Evolutionary conservation across 352 stramenopile species (phyloP).

Genomic region (Phytophthora pistaciae): DNA sequence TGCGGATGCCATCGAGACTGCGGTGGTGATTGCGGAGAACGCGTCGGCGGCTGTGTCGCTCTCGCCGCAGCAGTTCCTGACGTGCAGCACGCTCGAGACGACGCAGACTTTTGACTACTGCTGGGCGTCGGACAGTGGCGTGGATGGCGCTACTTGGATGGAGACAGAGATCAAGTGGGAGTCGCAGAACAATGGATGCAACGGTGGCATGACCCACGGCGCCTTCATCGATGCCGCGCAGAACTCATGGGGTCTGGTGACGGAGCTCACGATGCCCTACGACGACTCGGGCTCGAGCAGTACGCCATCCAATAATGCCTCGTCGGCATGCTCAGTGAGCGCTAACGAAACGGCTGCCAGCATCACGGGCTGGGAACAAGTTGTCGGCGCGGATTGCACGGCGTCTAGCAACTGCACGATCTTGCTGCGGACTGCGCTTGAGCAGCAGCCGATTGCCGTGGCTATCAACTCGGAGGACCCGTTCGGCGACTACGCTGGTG

Average conservation of each 20-base stretch:
- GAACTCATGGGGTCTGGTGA: slow-evolving; percentile 68
- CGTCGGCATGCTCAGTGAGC: slow-evolving; percentile 42
- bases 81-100: slow-evolving; percentile 69
- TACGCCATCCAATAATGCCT: slow-evolving; percentile 33
- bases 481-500: slow-evolving; percentile 78
- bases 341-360: slow-evolving; percentile 69
- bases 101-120: slow-evolving; percentile 84
- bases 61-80: slow-evolving; percentile 83
- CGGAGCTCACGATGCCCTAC: slow-evolving; percentile 81
- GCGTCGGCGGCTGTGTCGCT: slow-evolving; percentile 66
- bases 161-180: slow-evolving; percentile 76
- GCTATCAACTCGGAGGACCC: slow-evolving; percentile 78
- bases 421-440: slow-evolving; percentile 63
- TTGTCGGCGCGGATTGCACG: slow-evolving; percentile 68
- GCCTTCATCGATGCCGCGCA: slow-evolving; percentile 79
- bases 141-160: slow-evolving; percentile 64
- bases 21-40: slow-evolving; percentile 72
- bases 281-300: slow-evolving; percentile 44
- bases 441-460: slow-evolving; percentile 76
- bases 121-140: slow-evolving; percentile 57
- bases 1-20: slow-evolving; percentile 81
- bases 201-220: slow-evolving; percentile 85
- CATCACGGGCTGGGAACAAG: slow-evolving; percentile 76
- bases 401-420: slow-evolving; percentile 54
- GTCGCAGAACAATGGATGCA: slow-evolving; percentile 79